phyloP scores from a whole-genome alignment of 345 rosid genomes.

The Hibiscus tridactylites region DNA sequence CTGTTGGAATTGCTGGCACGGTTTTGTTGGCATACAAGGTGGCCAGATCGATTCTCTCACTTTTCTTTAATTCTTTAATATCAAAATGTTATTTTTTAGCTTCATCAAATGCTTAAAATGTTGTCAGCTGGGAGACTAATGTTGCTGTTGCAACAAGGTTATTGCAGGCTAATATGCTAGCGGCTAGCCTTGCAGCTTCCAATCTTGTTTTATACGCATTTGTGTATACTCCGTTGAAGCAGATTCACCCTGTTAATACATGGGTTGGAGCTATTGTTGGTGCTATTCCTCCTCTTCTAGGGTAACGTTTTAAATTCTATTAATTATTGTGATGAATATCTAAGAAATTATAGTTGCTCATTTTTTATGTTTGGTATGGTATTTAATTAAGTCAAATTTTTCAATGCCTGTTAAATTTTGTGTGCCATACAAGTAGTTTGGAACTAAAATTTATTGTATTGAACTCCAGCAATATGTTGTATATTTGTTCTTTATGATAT shows the following conservation, averaged over 20 bases:
- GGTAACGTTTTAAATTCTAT: constrained; percentile 41
- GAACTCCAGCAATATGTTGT: background rate
- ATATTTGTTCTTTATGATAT: background rate
- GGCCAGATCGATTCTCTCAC: constrained; percentile 16
- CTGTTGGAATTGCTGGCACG: constrained; percentile 69
- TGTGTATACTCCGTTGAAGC: constrained; percentile 84
- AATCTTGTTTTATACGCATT: constrained; percentile 70
- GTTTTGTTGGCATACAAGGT: constrained; percentile 77
- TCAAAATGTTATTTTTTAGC: background rate
- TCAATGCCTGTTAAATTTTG: background rate
- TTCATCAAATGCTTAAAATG: background rate
- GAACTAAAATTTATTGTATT: constrained; percentile 6
- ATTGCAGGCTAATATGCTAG: constrained; percentile 90
- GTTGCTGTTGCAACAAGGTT: constrained; percentile 42
- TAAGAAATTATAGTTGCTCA: background rate
- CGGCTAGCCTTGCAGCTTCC: constrained; percentile 82
- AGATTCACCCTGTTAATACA: constrained; percentile 90
- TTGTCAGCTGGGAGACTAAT: constrained; percentile 23
- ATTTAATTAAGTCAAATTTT: constrained; percentile 26
- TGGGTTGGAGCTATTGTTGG: constrained; percentile 99
- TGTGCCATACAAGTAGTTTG: background rate
- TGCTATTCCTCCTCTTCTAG: constrained; percentile 94
- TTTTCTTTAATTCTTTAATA: constrained; percentile 16
- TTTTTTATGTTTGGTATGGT: background rate
- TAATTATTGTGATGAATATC: constrained; percentile 5